These are phyloP conservation scores for Neurospora sp. DNA, from an alignment of 495 filamentous ascomycete genomes.

Conservation along the genomic window DNA sequence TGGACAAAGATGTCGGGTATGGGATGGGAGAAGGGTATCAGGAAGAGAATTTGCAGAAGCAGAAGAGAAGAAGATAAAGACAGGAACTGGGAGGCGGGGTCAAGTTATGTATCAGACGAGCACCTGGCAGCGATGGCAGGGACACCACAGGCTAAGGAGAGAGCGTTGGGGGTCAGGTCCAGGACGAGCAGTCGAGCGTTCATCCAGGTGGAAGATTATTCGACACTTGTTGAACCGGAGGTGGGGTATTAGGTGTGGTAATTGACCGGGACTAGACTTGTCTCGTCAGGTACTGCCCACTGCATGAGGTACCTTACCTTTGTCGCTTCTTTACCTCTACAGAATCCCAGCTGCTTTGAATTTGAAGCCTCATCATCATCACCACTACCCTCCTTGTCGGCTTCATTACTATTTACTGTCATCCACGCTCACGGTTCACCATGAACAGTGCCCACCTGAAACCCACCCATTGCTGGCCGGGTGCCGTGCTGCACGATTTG, in stretches of 20 bases:
- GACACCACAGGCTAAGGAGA: not conserved
- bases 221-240: not conserved
- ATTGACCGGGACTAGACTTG: not conserved
- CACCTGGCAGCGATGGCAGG: not conserved
- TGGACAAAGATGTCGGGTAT: slow-evolving; percentile 11
- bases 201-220: not conserved
- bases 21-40: slow-evolving; percentile 15
- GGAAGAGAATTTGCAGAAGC: slow-evolving; percentile 20
- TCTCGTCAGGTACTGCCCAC: not conserved
- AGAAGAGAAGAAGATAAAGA: slow-evolving; percentile 14
- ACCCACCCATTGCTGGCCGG: not conserved
- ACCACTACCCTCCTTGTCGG: not conserved
- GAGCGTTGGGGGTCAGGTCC: not conserved
- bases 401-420: not conserved
- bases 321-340: not conserved
- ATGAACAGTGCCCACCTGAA: not conserved
- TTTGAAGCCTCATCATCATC: not conserved
- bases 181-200: not conserved
- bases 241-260: not conserved
- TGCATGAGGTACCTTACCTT: not conserved
- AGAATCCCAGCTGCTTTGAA: too few species aligned
- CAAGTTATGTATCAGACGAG: slow-evolving; percentile 11
- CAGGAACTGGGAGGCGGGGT: slow-evolving; percentile 19
- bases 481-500: not conserved
- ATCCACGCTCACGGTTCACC: not conserved